Evolutionary conservation across 306 rosid genomes (phyloP), one percentile per base, ranked within the genome.

Genomic region (Cicer yamashitae): DNA sequence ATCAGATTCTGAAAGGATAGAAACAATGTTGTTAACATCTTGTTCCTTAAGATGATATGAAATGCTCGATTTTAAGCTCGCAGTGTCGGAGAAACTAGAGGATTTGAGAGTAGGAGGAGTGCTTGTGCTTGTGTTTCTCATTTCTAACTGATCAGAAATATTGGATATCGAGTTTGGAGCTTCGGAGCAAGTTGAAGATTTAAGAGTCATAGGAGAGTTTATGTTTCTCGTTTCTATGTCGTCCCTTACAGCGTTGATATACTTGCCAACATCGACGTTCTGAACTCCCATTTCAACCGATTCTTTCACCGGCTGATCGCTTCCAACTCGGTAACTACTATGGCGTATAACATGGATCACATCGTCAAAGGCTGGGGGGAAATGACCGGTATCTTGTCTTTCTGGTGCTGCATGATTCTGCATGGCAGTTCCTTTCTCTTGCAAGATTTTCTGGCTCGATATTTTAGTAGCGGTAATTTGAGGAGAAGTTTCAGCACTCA

Each of bases 331-430:
- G 74, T 86, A 96, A 88, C 98, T 96, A 80, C 99, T 96, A 59
- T 92, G 99, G 69, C 99, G 89, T 70, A 96, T 92, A 14, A 96
- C 99, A 83, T 96, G 97, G 84, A 96, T 96, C 48, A 96, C 80
- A 39, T 92, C 99, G 59, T 92, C 99, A 86, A 96, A 92, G 50
- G 91, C 98, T 8, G 97, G 84, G 72, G 96, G 90, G 74, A 96
- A 91, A 79, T 89, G 94, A 39, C 88, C 81, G 20, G 87, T 74
- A 46, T 82, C 81, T 37, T 84, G 77, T 77, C 85, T 90, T 76
- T 94, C 97, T 50, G 67, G 61, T 50, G 83, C 60, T 76, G 81
- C 57, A 75, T 78, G 59, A 81, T 70, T 91, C 72, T 80, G 89
- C 67, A 83, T 34, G 8, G 78, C 48, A 18, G 83, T 50, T 74